Evolutionary conservation across 495 filamentous ascomycete genomes (phyloP).

Genomic region (Xylaria cubensis): DNA sequence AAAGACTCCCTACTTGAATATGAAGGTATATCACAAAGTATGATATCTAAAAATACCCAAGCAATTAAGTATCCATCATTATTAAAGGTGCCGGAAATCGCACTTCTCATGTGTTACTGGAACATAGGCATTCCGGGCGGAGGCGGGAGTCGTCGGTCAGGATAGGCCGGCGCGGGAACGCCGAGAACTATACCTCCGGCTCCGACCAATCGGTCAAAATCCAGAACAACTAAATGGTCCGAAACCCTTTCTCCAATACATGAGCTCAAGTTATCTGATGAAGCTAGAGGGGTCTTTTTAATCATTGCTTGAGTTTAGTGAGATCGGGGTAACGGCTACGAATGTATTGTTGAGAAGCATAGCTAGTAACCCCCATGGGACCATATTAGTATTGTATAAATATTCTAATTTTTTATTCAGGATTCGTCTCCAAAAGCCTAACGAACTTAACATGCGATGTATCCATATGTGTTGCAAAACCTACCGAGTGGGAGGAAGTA

Average conservation of each 20-base stretch:
- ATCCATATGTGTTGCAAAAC: neutral
- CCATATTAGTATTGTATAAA: neutral
- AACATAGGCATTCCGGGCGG: neutral
- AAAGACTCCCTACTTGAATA: neutral
- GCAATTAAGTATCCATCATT: neutral
- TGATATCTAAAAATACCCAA: neutral
- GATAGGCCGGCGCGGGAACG: neutral
- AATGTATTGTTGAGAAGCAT: neutral
- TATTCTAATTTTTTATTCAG: neutral
- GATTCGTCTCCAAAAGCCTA: neutral
- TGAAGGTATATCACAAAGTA: neutral
- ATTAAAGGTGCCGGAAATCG: neutral
- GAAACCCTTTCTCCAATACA: neutral
- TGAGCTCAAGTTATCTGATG: neutral
- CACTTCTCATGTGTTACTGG: neutral
- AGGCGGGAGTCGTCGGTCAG: conserved; percentile 7
- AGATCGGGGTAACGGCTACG: neutral
- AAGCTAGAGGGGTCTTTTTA: neutral
- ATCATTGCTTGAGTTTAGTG: neutral
- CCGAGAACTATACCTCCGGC: neutral
- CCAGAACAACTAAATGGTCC: neutral
- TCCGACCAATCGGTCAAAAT: neutral
- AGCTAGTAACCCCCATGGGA: neutral
- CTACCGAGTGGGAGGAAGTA: neutral
- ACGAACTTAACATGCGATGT: neutral